Evolutionary conservation across 164 flowering plant species (phyloP), one percentile per base, ranked within the genome.

Genomic region (Stephania cephalantha): DNA sequence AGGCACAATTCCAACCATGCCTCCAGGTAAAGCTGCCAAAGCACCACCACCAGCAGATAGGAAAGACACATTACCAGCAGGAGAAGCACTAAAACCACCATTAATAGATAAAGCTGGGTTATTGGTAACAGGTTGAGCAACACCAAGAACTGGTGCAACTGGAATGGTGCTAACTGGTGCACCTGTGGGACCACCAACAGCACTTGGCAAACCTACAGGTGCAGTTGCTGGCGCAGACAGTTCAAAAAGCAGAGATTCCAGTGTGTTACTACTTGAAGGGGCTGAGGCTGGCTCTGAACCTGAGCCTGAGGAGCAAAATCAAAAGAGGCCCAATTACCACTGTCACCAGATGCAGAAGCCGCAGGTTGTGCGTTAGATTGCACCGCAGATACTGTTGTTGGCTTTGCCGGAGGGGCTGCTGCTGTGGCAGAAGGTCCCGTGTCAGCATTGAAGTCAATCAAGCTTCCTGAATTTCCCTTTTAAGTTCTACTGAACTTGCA

Each of bases 271-370:
- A 78, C 73, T 87, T 58, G 89, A 75, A 55, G 91, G 83, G 88
- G 75, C 69, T 81, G 86, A 71, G 88, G 12, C 31, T 35, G 77
- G 55, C 50, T 11, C 35, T 11, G 71, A 30, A 61, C 83, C 70
- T 84, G 85, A 11, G 79, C 79, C 69, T 83, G 85, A 3, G 89
- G 61, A 58, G 81, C 73, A 66, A 81, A 72, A 86, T 90, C 98
- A 87, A 96, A 94, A 74, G 90, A 91, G 55, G 99, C 99, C 99
- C 99, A 96, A 75, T 93, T 86, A 69, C 83, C 83, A 71, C 81
- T 74, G 65, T 76, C 85, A 82, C 55, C 75, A 68, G 83, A 58
- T 46, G 93, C 73, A 80, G 50, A 79, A 22, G 79, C 65, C 65
- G 76, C 18, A n/a, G 88, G 81, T 70, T 86, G 90, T 30, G 79